A percentile compares a stretch with the other conserved stretches of the same genome.
These are phyloP conservation scores for Paraphoma chrysanthemicola DNA, from an alignment of 2,329 filamentous ascomycete genomes.

Conservation along the genomic window DNA sequence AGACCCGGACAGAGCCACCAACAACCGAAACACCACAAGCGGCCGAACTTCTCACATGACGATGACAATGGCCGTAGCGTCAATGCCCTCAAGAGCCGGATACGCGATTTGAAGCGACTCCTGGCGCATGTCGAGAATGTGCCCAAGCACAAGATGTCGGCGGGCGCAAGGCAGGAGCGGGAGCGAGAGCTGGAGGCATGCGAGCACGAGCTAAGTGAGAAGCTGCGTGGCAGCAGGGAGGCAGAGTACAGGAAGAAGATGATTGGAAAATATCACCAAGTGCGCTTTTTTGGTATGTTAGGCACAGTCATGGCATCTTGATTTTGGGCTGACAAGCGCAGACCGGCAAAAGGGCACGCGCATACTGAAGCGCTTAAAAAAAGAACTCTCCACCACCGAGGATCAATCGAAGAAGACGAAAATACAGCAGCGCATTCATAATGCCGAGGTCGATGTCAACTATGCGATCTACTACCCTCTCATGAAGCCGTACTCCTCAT, in stretches of 20 bases:
- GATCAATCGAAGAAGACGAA: slow-evolving; percentile 59
- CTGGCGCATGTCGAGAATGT: slow-evolving; percentile 65
- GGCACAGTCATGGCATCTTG: neutral
- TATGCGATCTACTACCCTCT: slow-evolving; percentile 78
- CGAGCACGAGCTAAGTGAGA: slow-evolving; percentile 65
- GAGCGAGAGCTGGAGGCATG: slow-evolving; percentile 75
- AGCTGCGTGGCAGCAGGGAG: slow-evolving; percentile 54
- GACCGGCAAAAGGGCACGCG: slow-evolving; percentile 77
- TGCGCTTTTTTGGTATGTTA: slow-evolving; percentile 78
- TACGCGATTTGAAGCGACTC: slow-evolving; percentile 71
- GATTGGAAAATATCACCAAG: slow-evolving; percentile 82
- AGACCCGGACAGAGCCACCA: slow-evolving; percentile 21
- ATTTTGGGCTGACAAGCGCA: slow-evolving; percentile 41
- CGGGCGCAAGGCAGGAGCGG: slow-evolving; percentile 70
- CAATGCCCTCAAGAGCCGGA: slow-evolving; percentile 73
- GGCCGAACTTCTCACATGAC: slow-evolving; percentile 28
- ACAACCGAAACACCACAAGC: slow-evolving; percentile 22
- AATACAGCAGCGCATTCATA: slow-evolving; percentile 67
- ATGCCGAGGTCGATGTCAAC: slow-evolving; percentile 75
- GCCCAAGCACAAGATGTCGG: slow-evolving; percentile 61
- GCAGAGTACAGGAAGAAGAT: slow-evolving; percentile 71
- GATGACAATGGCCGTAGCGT: slow-evolving; percentile 45
- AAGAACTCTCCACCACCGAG: slow-evolving; percentile 59
- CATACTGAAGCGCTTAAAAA: slow-evolving; percentile 69
- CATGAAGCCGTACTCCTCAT: slow-evolving; percentile 70